phyloP scores from a whole-genome alignment of 352 stramenopile genomes.

The Phytophthora capsici region DNA sequence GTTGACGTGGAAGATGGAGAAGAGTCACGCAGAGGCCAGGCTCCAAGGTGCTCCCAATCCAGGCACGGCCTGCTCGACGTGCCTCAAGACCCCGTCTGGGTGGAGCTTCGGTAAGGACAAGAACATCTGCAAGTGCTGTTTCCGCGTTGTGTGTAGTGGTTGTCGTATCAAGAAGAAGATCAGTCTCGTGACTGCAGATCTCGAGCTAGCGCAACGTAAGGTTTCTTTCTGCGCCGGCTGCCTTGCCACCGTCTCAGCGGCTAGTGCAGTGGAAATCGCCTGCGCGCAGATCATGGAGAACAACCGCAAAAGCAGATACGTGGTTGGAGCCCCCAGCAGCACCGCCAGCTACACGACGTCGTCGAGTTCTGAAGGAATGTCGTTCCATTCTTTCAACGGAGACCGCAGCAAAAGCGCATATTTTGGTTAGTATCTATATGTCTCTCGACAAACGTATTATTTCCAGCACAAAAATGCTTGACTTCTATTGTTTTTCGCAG shows the following conservation, averaged over 20 bases:
- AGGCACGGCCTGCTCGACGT: slow-evolving; percentile 22
- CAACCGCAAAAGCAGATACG: slow-evolving; percentile 18
- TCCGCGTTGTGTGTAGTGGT: slow-evolving; percentile 31
- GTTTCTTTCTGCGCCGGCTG: slow-evolving; percentile 28
- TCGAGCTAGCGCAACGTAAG: slow-evolving; percentile 34
- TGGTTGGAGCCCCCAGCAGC: slow-evolving; percentile 9
- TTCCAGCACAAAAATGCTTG: neutral
- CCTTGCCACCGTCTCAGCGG: slow-evolving; percentile 26
- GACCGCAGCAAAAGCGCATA: neutral
- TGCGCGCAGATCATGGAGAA: slow-evolving; percentile 25
- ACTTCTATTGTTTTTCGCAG: no score
- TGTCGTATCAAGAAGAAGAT: slow-evolving; percentile 43
- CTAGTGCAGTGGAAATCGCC: slow-evolving; percentile 26
- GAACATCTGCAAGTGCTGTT: slow-evolving; percentile 36
- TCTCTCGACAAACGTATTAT: neutral
- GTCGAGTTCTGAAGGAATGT: slow-evolving; percentile 23
- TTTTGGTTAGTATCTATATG: neutral
- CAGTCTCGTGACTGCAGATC: slow-evolving; percentile 31
- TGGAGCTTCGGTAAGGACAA: slow-evolving; percentile 31
- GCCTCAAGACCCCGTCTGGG: slow-evolving; percentile 22
- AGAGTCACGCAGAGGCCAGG: slow-evolving; percentile 28
- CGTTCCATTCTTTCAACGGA: slow-evolving; percentile 21
- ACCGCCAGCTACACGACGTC: slow-evolving; percentile 26
- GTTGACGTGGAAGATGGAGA: slow-evolving; percentile 59
- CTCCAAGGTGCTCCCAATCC: slow-evolving; percentile 25